Percentiles rank a stretch among this genome's conserved stretches.
phyloP scores from a whole-genome alignment of 257 asterid species.

The Petunia axillaris region DNA sequence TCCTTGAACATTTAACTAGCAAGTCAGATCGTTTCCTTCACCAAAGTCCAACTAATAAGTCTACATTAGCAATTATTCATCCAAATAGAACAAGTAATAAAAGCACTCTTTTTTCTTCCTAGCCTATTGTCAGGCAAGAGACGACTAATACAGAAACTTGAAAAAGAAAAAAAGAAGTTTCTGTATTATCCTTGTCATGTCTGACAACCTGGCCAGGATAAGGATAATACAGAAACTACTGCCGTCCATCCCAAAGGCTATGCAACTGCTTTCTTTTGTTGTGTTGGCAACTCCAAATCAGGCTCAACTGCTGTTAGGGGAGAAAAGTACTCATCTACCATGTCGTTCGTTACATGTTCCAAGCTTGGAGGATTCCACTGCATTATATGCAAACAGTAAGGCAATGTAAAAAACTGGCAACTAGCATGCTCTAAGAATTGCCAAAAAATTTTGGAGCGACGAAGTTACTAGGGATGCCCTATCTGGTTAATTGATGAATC shows the following conservation, averaged over 20 bases:
- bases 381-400: conserved; percentile 24
- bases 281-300: conserved; percentile 79
- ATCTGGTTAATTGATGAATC: too few relatives aligned
- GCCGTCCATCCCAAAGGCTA: conserved; percentile 19
- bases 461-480: too few relatives aligned
- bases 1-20: too few relatives aligned
- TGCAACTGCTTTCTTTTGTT: conserved; percentile 69
- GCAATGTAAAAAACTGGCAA: background rate
- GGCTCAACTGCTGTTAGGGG: conserved; percentile 68
- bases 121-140: background rate
- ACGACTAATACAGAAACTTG: background rate
- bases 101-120: background rate
- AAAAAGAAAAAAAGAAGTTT: too few relatives aligned
- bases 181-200: too few relatives aligned
- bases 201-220: too few relatives aligned
- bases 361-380: conserved; percentile 97
- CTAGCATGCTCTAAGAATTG: too few relatives aligned
- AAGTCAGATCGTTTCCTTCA: too few relatives aligned
- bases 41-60: too few relatives aligned
- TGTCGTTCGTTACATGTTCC: conserved; percentile 74
- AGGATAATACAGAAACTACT: background rate
- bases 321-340: conserved; percentile 80
- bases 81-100: background rate
- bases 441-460: too few relatives aligned
- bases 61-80: background rate